Conservation (phyloP, 139 green algal species). For the Chlorella sp. region DNA sequence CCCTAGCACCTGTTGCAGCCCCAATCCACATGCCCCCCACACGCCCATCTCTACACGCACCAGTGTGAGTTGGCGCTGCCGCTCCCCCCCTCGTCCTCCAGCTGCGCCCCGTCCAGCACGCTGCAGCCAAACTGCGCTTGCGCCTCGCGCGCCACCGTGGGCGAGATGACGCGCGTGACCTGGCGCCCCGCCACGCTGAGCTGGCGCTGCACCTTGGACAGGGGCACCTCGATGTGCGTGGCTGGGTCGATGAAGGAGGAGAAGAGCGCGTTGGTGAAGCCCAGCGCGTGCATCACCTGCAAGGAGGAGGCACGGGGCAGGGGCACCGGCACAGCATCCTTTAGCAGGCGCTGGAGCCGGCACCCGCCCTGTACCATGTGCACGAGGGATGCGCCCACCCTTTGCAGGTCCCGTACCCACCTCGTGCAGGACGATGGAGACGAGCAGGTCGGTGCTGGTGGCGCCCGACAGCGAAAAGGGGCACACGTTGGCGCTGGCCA, state of each 20-base stretch:
- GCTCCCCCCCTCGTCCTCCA: slow-evolving; percentile 55
- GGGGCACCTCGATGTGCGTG: neutral
- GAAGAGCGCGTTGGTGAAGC: slow-evolving; percentile 39
- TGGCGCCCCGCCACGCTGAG: neutral
- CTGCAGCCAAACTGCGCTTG: slow-evolving; percentile 51
- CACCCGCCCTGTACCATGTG: no score
- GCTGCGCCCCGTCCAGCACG: slow-evolving; percentile 38
- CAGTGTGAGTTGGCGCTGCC: slow-evolving; percentile 56
- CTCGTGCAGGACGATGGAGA: slow-evolving; percentile 35
- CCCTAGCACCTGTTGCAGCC: no score
- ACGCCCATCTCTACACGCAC: no score
- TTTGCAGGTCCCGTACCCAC: neutral
- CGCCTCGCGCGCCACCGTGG: slow-evolving; percentile 22
- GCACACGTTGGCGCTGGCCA: slow-evolving; percentile 40
- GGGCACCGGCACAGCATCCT: no score
- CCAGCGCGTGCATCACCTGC: slow-evolving; percentile 38
- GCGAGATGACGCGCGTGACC: slow-evolving; percentile 18
- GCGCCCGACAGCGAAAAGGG: slow-evolving; percentile 14
- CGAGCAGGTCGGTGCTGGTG: slow-evolving; percentile 14
- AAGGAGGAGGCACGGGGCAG: neutral
- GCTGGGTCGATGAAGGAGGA: neutral
- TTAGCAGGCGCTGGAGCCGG: no score
- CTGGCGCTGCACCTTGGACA: neutral
- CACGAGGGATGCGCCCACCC: no score
- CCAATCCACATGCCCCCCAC: no score